Evolutionary conservation across 306 rosid genomes (phyloP).

Genomic region (Glycine latifolia): DNA sequence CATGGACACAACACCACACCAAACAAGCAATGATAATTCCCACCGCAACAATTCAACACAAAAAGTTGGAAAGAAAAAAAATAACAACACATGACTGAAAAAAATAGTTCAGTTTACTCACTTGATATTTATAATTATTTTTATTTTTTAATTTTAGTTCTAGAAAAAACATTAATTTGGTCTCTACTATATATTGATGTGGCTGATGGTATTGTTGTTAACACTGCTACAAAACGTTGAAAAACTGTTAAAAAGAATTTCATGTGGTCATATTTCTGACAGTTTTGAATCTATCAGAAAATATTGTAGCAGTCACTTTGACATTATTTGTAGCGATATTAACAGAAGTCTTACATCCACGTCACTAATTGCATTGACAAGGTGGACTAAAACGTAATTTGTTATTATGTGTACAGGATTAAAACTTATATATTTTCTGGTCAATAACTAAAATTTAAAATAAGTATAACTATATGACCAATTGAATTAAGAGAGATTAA

Average conservation of each 20-base stretch:
- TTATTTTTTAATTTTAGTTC: background rate
- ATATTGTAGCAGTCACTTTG: no score
- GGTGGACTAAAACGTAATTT: no score
- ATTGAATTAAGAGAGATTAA: background rate
- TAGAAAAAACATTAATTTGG: no score
- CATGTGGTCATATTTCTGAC: no score
- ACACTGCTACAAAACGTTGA: background rate
- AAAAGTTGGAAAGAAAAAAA: background rate
- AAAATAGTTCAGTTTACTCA: no score
- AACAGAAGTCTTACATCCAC: no score
- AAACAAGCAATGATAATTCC: conserved; percentile 37
- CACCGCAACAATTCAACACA: conserved; percentile 10
- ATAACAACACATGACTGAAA: conserved; percentile 1
- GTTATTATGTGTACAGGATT: no score
- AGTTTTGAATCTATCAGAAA: no score
- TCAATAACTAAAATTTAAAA: background rate
- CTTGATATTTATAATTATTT: background rate
- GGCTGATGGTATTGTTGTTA: background rate
- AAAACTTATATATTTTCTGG: no score
- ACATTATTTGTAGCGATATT: no score
- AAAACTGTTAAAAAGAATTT: no score
- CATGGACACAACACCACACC: conserved; percentile 28
- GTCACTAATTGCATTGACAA: no score
- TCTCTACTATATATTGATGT: background rate
- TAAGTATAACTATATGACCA: background rate